Conservation (phyloP, 2,329 filamentous ascomycete species). For the Pestalotiopsis sp. region DNA sequence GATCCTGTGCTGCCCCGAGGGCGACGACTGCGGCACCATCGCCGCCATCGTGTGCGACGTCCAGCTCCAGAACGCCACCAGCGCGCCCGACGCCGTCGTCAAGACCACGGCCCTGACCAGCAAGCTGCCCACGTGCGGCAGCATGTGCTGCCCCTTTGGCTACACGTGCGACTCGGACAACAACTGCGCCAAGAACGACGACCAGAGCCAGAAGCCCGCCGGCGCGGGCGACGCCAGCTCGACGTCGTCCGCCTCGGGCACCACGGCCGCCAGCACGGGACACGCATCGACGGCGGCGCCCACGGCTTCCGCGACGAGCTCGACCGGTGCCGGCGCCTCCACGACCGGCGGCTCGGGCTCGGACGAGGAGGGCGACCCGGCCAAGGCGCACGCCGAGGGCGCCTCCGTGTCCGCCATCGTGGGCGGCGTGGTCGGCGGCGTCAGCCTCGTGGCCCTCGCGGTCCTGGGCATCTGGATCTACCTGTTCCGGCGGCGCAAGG, state of each 20-base stretch:
- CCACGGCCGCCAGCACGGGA: not conserved
- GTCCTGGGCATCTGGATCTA: not conserved
- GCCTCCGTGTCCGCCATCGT: conserved; percentile 4
- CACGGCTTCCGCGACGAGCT: not conserved
- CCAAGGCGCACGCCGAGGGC: not conserved
- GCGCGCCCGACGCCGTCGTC: conserved; percentile 59
- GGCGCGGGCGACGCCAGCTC: conserved; percentile 11
- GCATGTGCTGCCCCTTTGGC: conserved; percentile 74
- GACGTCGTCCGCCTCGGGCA: not conserved
- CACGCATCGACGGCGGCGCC: conserved; percentile 1
- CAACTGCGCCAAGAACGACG: conserved; percentile 53
- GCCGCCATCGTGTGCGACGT: conserved; percentile 67
- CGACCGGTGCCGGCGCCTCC: not conserved
- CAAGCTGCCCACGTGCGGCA: conserved; percentile 59
- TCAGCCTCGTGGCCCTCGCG: not conserved
- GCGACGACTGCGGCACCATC: conserved; percentile 61
- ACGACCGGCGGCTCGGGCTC: not conserved
- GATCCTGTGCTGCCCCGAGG: conserved; percentile 70
- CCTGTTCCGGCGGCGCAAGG: not conserved
- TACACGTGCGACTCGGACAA: conserved; percentile 60
- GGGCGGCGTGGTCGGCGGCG: not conserved
- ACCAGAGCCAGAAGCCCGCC: conserved; percentile 45
- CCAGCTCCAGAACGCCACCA: conserved; percentile 59
- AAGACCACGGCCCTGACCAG: conserved; percentile 67
- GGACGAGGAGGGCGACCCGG: not conserved